Evolutionary conservation across 2,329 filamentous ascomycete species (phyloP), one percentile per base, ranked within the genome.

Genomic region (Stachybotrys chartarum): DNA sequence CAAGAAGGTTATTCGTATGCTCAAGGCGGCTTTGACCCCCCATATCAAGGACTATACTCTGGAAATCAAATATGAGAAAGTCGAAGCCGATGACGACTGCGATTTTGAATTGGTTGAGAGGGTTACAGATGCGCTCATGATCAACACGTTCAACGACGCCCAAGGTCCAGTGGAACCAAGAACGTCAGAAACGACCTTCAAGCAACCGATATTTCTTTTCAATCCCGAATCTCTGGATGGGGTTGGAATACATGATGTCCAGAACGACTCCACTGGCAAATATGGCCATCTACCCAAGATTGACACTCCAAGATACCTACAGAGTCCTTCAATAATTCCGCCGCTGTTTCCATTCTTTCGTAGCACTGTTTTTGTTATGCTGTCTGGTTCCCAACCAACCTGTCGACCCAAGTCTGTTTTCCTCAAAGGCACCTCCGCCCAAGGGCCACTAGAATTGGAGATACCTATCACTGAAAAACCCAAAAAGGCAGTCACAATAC

Each of bases 1-100:
- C 61, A 80, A 73, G 59, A 88, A 87, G 65, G 78, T 90, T 1
- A 77, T 91, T 3, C 79, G 87, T 3, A 91, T 91, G 87, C 73
- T 91, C 55, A 89, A 88, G 64, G 87, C 81, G 0, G 83, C 86
- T 0, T 68, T 91, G 18, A 83, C 80, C 2, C 85, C 86, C 0
- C 86, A 90, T 58, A 74, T 88, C 49, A 78, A 71, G 16, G 79
- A 89, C 63, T 88, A 85, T 63, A 77, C 74, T 0, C 70, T 90
- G 1, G 82, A 87, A 62, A 70, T 90, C 57, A 80, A 83, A 54
- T 89, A 87, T 60, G 68, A 64, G 7, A 65, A 59, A 7, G 55
- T 54, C 6, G 53, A 58, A 7, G 31, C 54, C 0, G 16, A 56
- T 5, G 56, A 56, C 14, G 69, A 72, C 1, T 79, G 83, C 14